These are phyloP conservation scores for Paracamarosporium sp. DNA, from an alignment of 2,329 filamentous ascomycete species.

Conservation along the genomic window DNA sequence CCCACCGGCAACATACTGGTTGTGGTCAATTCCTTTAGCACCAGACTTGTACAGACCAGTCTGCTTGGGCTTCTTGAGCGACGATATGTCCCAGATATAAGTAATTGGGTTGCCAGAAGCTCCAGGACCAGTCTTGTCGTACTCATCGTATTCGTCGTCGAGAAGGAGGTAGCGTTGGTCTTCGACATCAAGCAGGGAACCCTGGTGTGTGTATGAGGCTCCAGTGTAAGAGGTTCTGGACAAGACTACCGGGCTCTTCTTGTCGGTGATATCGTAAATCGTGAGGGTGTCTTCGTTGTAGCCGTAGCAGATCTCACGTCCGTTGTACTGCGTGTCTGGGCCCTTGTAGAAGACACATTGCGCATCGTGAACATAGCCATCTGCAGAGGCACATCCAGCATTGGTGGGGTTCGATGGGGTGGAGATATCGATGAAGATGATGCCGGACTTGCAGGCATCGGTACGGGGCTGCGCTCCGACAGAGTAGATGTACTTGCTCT, in stretches of 20 bases:
- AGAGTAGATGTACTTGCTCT: conserved; percentile 46
- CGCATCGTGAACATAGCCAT: conserved; percentile 68
- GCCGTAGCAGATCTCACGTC: conserved; percentile 63
- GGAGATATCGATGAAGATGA: conserved; percentile 66
- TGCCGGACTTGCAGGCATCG: conserved; percentile 57
- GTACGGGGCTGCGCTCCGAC: conserved; percentile 44
- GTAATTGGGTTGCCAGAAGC: conserved; percentile 44
- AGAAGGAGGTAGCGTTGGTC: conserved; percentile 46
- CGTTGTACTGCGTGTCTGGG: conserved; percentile 56
- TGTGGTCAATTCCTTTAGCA: conserved; percentile 54
- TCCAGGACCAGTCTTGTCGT: conserved; percentile 43
- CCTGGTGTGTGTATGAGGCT: conserved; percentile 66
- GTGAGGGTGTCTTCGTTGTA: conserved; percentile 63
- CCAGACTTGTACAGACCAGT: conserved; percentile 51
- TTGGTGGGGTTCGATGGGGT: conserved; percentile 60
- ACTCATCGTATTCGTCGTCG: conserved; percentile 49
- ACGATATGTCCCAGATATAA: conserved; percentile 49
- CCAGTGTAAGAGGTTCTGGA: conserved; percentile 64
- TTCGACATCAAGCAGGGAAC: conserved; percentile 55
- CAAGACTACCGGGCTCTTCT: conserved; percentile 54
- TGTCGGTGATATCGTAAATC: conserved; percentile 61
- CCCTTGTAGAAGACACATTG: conserved; percentile 65
- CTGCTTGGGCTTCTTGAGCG: conserved; percentile 44
- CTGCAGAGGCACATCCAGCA: conserved; percentile 60
- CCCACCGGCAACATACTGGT: conserved; percentile 54